Conservation (phyloP, 768 basidiomycete genomes). For the Suillus sp. region DNA sequence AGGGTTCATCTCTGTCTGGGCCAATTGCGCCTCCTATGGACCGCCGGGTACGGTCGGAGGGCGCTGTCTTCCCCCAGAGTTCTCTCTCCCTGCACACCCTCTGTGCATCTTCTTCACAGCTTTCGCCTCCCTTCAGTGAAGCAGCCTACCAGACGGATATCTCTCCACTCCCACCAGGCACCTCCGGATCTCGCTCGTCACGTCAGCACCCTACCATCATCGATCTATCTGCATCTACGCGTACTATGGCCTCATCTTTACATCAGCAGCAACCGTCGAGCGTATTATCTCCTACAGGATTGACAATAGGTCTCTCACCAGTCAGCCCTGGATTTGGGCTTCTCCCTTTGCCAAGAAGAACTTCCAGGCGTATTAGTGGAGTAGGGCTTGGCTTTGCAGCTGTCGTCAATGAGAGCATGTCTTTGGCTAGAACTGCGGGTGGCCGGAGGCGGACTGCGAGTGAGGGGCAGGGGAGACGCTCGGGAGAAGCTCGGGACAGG, state of each 20-base stretch:
- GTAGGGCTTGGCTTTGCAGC: conserved; percentile 32
- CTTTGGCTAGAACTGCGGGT: conserved; percentile 17
- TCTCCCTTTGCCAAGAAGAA: conserved; percentile 52
- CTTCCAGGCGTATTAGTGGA: conserved; percentile 41
- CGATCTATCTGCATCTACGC: conserved; percentile 5
- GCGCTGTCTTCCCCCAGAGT: conserved; percentile 2
- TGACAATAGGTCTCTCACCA: conserved; percentile 77
- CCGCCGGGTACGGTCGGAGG: conserved; percentile 16
- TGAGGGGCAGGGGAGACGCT: conserved; percentile 37
- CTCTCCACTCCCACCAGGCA: neutral
- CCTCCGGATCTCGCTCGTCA: conserved; percentile 9
- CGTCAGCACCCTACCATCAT: conserved; percentile 1
- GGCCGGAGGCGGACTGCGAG: conserved; percentile 51
- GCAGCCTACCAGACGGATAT: conserved; percentile 2
- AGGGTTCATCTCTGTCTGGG: conserved; percentile 20
- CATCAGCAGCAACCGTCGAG: conserved; percentile 12
- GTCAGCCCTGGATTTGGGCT: conserved; percentile 79
- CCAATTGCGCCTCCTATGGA: conserved; percentile 17
- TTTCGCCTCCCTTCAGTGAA: conserved; percentile 2
- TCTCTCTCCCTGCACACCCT: conserved; percentile 15
- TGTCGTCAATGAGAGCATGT: conserved; percentile 27
- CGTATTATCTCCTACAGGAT: conserved; percentile 40
- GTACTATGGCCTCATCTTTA: conserved; percentile 7
- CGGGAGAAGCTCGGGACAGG: conserved; percentile 16
- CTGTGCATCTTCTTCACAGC: neutral